Base-by-base conservation (phyloP, 2,329 filamentous ascomycete species). In the Claviceps purpurea region DNA sequence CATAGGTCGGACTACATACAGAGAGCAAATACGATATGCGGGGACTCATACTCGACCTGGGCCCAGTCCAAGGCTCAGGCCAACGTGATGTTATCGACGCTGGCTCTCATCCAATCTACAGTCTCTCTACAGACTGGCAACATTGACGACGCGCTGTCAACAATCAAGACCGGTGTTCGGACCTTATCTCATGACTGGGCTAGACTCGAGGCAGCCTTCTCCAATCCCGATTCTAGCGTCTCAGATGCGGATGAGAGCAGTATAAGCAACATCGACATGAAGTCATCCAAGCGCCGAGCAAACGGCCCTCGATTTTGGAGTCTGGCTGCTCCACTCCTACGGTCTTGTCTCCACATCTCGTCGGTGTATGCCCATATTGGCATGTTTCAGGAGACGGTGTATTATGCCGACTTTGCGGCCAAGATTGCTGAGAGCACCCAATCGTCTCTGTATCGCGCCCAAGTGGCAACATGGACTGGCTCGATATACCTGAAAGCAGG, bases 311-410 rank as follows among this genome's bases (percentile, higher is more conserved):
- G 79, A 2, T 89, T 91, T 60, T 97, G 91, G 91, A 74, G 77
- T 5, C 73, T 95, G 20, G 82, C 93, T 7, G 78, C 81, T 30
- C 81, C 84, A 1, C 75, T 96, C 20, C 83, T 89, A 59, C 77
- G 79, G 34, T 81, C 82, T 52, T 72, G 95, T 14, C 68, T 83
- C 54, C 83, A 89, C 53, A 77, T 95, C 3, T 89, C 89, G 0
- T 77, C 78, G 4, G 73, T 95, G 1, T 95, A 90, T 59, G 81
- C 85, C 1, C 85, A 95, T 57, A 79, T 93, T 56, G 93, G 93
- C 30, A 78, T 95, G 68, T 88, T 89, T 57, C 83, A 88, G 55
- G 91, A 97, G 64, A 91, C 91, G 2, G 70, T 91, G 0, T 93
- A 90, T 64, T 94, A 95, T 59, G 84, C 85, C 1, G 85, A 96